Evolutionary conservation across 305 asterid species (phyloP).

Genomic region (Caryopteris hybrid): DNA sequence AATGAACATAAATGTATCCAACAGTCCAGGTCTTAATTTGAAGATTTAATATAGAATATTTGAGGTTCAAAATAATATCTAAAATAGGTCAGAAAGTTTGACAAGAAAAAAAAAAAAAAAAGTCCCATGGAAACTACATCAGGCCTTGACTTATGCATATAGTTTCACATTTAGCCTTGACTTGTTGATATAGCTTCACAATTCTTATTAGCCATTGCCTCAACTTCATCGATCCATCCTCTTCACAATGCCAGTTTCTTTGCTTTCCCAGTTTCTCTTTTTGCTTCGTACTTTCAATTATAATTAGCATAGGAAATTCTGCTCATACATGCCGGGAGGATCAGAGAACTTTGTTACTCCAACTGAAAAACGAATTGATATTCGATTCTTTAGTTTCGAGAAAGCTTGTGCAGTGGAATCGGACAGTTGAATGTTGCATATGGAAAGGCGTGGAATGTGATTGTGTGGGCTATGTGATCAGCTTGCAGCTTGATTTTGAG

Average conservation of each 20-base stretch:
- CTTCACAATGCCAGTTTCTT: background rate
- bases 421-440: slow-evolving; percentile 27
- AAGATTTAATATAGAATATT: too few relatives aligned
- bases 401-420: slow-evolving; percentile 18
- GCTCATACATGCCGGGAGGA: background rate
- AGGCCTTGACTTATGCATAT: too few relatives aligned
- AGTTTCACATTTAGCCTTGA: too few relatives aligned
- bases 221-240: background rate
- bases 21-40: too few relatives aligned
- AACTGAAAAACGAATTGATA: background rate
- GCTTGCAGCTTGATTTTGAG: slow-evolving; percentile 31
- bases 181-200: too few relatives aligned
- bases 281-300: background rate
- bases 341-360: background rate
- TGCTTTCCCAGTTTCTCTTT: background rate
- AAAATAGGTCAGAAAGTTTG: too few relatives aligned
- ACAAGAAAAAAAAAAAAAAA: too few relatives aligned
- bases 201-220: too few relatives aligned
- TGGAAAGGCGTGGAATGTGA: slow-evolving; percentile 52
- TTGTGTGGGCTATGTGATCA: slow-evolving; percentile 21
- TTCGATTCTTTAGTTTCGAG: background rate
- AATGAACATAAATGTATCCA: too few relatives aligned
- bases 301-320: background rate
- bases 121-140: too few relatives aligned
- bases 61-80: too few relatives aligned